A percentile compares a stretch with the other conserved stretches of the same genome.
These are phyloP conservation scores for Phoma sp. DNA, from an alignment of 2,329 filamentous ascomycete genomes.

Conservation along the genomic window DNA sequence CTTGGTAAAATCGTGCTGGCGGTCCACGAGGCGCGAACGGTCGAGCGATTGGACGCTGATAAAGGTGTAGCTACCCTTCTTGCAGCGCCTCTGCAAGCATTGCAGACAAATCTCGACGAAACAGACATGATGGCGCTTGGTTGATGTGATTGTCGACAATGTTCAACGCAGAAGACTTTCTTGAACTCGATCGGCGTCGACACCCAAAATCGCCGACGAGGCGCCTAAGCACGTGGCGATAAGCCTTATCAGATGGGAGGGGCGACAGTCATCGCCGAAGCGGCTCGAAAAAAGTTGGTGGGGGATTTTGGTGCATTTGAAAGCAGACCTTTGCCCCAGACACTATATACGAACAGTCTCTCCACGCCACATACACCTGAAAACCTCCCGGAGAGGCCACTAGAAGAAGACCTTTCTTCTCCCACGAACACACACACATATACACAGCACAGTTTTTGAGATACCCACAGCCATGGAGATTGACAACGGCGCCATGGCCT, in stretches of 20 bases:
- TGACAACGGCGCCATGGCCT: slow-evolving; percentile 49
- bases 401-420: neutral
- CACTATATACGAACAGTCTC: slow-evolving; percentile 5
- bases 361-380: slow-evolving; percentile 3
- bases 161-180: slow-evolving; percentile 13
- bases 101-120: slow-evolving; percentile 34
- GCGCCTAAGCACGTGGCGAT: slow-evolving; percentile 39
- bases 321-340: slow-evolving; percentile 35
- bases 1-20: neutral
- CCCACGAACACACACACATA: neutral
- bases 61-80: slow-evolving; percentile 5
- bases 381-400: slow-evolving; percentile 3
- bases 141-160: slow-evolving; percentile 6
- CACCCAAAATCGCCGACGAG: slow-evolving; percentile 15
- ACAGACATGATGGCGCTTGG: slow-evolving; percentile 33
- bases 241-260: slow-evolving; percentile 24
- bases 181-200: slow-evolving; percentile 17
- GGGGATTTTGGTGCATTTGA: slow-evolving; percentile 38
- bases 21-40: slow-evolving; percentile 13
- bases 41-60: slow-evolving; percentile 11
- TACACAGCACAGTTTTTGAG: slow-evolving; percentile 3
- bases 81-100: slow-evolving; percentile 27
- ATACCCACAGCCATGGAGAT: slow-evolving; percentile 48
- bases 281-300: slow-evolving; percentile 35
- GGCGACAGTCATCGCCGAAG: slow-evolving; percentile 22